Evolutionary conservation across 2,329 filamentous ascomycete genomes (phyloP).

Genomic region (Diaporthe aspalathi): DNA sequence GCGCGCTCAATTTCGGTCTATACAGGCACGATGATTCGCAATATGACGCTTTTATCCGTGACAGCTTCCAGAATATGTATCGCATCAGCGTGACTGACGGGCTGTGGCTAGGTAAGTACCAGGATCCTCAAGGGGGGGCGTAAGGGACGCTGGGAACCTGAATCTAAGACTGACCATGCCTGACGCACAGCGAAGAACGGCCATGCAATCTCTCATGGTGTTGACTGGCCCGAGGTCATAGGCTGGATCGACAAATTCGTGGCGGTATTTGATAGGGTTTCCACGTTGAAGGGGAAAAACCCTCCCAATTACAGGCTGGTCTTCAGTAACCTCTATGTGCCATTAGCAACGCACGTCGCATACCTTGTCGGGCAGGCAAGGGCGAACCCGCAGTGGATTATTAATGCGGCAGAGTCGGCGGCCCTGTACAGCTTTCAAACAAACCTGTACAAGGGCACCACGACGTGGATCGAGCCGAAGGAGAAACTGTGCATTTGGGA

Average conservation of each 20-base stretch:
- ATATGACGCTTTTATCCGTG: neutral
- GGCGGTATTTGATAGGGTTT: neutral
- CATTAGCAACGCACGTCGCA: neutral
- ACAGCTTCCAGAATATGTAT: neutral
- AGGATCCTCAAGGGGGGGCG: no score
- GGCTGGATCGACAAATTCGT: conserved; percentile 17
- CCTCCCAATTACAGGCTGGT: neutral
- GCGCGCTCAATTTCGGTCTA: neutral
- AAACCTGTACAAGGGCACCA: neutral
- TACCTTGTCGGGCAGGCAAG: neutral
- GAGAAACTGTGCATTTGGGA: neutral
- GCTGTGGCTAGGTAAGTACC: conserved; percentile 16
- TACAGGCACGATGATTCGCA: neutral
- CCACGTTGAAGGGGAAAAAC: neutral
- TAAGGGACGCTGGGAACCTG: neutral
- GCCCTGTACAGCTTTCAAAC: neutral
- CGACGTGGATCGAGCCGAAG: neutral
- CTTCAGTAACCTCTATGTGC: neutral
- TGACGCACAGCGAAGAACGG: conserved; percentile 1
- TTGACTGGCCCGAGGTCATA: conserved; percentile 11
- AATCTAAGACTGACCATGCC: neutral
- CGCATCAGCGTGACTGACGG: neutral
- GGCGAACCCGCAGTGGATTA: neutral
- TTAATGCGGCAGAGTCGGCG: neutral
- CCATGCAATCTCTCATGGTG: fast-evolving